These are phyloP conservation scores for Phaeosphaeriaceae sp. DNA, from an alignment of 2,329 filamentous ascomycete genomes.

Conservation along the genomic window DNA sequence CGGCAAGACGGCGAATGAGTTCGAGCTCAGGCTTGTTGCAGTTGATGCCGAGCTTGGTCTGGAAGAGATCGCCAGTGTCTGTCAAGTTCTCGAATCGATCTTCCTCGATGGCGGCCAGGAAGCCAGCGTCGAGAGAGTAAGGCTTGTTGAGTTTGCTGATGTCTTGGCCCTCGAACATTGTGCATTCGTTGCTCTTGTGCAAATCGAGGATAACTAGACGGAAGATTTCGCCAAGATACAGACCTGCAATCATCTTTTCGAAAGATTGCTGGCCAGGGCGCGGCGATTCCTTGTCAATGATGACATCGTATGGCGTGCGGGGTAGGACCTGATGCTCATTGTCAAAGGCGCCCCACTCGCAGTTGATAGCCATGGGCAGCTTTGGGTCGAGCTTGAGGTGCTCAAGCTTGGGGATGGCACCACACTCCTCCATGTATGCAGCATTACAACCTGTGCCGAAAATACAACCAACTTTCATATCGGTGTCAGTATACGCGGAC, in stretches of 20 bases:
- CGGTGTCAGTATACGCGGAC: constrained; percentile 92
- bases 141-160: constrained; percentile 80
- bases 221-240: constrained; percentile 95
- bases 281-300: constrained; percentile 89
- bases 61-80: constrained; percentile 85
- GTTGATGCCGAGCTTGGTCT: constrained; percentile 73
- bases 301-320: constrained; percentile 82
- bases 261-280: constrained; percentile 94
- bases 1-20: constrained; percentile 84
- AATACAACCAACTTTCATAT: constrained; percentile 95
- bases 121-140: constrained; percentile 90
- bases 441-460: constrained; percentile 99
- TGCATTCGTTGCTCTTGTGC: constrained; percentile 68
- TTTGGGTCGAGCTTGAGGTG: constrained; percentile 87
- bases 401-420: constrained; percentile 90
- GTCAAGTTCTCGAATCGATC: constrained; percentile 95
- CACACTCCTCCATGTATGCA: constrained; percentile 94
- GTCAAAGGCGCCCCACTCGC: constrained; percentile 97
- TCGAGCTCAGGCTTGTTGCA: constrained; percentile 82
- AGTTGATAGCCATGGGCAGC: constrained; percentile 94
- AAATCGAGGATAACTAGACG: constrained; percentile 85
- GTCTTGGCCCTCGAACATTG: constrained; percentile 84
- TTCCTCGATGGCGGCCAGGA: constrained; percentile 91
- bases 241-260: constrained; percentile 96
- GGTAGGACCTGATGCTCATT: constrained; percentile 92